Conservation (phyloP, 2,329 filamentous ascomycete species). For the Westerdykella aurantiaca region DNA sequence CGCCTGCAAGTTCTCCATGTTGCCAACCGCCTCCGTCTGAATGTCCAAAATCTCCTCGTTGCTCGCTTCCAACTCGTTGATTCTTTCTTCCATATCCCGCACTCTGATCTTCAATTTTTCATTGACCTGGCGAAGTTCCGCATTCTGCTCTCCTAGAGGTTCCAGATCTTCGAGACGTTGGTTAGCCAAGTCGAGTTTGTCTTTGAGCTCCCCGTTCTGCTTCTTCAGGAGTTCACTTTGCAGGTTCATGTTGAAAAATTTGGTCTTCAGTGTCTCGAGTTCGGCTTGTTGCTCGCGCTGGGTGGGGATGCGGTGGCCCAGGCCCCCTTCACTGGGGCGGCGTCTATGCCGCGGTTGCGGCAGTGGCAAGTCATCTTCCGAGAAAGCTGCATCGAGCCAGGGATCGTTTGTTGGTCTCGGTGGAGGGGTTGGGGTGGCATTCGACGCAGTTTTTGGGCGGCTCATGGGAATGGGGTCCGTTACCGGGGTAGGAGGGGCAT, state of each 20-base stretch:
- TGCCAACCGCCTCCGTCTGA: constrained; percentile 21
- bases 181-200: constrained; percentile 18
- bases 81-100: constrained; percentile 14
- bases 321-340: constrained; percentile 20
- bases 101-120: constrained; percentile 15
- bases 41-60: constrained; percentile 21
- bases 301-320: constrained; percentile 19
- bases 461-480: constrained; percentile 6
- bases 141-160: constrained; percentile 20
- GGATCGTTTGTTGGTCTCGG: constrained; percentile 23
- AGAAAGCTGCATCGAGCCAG: constrained; percentile 25
- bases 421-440: constrained; percentile 10
- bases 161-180: constrained; percentile 24
- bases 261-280: constrained; percentile 20
- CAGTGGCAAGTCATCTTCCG: constrained; percentile 15
- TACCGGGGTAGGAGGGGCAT: constrained; percentile 13
- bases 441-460: constrained; percentile 5
- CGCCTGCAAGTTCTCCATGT: constrained; percentile 21
- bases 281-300: constrained; percentile 26
- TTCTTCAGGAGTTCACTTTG: constrained; percentile 27
- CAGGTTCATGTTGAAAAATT: constrained; percentile 27
- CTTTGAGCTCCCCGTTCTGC: constrained; percentile 26
- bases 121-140: constrained; percentile 24
- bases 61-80: constrained; percentile 12
- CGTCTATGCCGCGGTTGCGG: constrained; percentile 19